Evolutionary conservation across 2,329 filamentous ascomycete species (phyloP).

Genomic region (Fragosphaeria purpurea): DNA sequence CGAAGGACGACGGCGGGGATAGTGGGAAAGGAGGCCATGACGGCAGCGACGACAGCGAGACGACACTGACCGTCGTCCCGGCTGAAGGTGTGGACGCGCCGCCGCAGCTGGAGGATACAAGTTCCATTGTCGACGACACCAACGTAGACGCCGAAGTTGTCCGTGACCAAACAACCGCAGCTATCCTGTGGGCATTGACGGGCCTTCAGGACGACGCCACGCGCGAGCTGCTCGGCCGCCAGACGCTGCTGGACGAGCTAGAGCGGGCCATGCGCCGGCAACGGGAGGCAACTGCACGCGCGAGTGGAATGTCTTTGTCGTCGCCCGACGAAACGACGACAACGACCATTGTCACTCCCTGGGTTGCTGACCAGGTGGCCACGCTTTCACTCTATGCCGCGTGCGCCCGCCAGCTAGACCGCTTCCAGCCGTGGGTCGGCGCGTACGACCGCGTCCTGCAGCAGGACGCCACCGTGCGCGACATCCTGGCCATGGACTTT

Average conservation of each 20-base stretch:
- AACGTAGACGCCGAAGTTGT: neutral
- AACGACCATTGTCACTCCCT: slow-evolving; percentile 1
- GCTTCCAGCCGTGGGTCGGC: slow-evolving; percentile 10
- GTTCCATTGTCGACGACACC: neutral
- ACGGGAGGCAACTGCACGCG: neutral
- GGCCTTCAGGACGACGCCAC: slow-evolving; percentile 9
- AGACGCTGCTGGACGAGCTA: slow-evolving; percentile 10
- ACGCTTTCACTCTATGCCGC: slow-evolving; percentile 6
- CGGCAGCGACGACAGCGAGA: neutral
- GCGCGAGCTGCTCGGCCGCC: slow-evolving; percentile 8
- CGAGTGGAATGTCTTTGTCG: neutral
- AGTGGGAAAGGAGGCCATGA: too few species aligned
- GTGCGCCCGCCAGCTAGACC: slow-evolving; percentile 6
- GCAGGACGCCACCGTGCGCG: slow-evolving; percentile 8
- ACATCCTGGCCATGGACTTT: slow-evolving; percentile 10
- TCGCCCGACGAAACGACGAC: neutral
- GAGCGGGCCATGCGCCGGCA: neutral
- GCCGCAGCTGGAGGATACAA: slow-evolving; percentile 1
- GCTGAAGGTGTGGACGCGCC: slow-evolving; percentile 7
- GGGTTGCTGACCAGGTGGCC: slow-evolving; percentile 5
- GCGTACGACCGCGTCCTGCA: slow-evolving; percentile 7
- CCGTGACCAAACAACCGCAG: neutral
- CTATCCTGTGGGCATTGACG: slow-evolving; percentile 6
- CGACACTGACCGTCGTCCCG: slow-evolving; percentile 1
- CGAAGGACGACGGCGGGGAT: too few species aligned